These are phyloP conservation scores for Tolypocladium album DNA, from an alignment of 2,329 filamentous ascomycete species.

Conservation along the genomic window DNA sequence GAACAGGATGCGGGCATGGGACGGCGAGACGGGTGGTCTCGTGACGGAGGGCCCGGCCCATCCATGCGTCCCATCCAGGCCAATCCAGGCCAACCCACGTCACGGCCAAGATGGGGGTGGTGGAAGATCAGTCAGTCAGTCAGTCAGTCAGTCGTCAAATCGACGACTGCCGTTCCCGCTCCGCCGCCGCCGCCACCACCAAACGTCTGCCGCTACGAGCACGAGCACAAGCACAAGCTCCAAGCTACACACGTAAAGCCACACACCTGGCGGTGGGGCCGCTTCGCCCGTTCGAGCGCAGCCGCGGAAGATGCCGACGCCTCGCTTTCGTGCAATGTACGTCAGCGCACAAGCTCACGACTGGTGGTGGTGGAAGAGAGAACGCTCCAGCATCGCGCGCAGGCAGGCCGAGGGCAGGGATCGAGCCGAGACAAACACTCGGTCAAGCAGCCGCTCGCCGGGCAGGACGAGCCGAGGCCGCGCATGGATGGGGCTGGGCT, in stretches of 20 bases:
- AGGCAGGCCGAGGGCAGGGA: too few species aligned
- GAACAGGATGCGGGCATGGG: not conserved
- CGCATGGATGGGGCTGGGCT: not conserved
- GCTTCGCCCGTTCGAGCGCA: too few species aligned
- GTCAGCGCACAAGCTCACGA: not conserved
- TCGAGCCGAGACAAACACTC: not conserved
- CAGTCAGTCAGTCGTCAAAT: not conserved
- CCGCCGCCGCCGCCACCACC: too few species aligned
- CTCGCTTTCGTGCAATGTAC: not conserved
- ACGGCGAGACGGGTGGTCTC: not conserved
- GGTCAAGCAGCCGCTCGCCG: not conserved
- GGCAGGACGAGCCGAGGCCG: not conserved
- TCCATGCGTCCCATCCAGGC: not conserved
- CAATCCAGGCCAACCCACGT: not conserved
- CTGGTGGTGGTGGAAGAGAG: too few species aligned
- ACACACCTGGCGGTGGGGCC: too few species aligned
- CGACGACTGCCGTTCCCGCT: too few species aligned
- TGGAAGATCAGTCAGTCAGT: not conserved
- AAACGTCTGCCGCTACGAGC: too few species aligned
- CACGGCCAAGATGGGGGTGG: too few species aligned
- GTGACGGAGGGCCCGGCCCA: not conserved
- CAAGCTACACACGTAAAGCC: too few species aligned
- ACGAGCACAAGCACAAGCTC: too few species aligned
- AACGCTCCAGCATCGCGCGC: too few species aligned
- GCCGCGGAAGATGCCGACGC: not conserved